Evolutionary conservation across 192 early-diverging fungal genomes (phyloP).

Genomic region (Rhizophagus prolifer): DNA sequence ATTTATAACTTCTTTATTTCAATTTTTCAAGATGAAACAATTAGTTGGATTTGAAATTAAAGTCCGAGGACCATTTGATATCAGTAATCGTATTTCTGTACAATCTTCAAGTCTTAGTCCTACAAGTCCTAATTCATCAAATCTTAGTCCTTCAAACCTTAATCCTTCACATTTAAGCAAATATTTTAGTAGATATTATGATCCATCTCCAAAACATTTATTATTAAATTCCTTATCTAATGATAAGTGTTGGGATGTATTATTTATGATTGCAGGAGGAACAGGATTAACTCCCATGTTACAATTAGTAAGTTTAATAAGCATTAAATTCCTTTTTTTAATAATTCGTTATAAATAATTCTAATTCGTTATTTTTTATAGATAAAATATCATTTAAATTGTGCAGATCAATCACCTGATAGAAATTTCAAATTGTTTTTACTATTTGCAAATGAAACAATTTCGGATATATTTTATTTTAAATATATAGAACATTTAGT

Average conservation of each 20-base stretch:
- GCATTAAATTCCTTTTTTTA: not conserved
- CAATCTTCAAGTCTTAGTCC: not conserved
- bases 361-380: not conserved
- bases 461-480: not conserved
- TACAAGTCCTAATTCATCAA: not conserved
- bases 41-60: conserved; percentile 26
- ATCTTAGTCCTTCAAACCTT: not conserved
- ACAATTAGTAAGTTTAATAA: conserved; percentile 4
- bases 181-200: too few species aligned
- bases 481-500: not conserved
- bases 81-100: not conserved
- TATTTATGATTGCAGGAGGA: conserved; percentile 29
- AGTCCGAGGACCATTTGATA: conserved; percentile 27
- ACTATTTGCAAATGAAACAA: not conserved
- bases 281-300: conserved; percentile 27
- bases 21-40: conserved; percentile 17
- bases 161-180: not conserved
- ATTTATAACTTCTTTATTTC: too few species aligned
- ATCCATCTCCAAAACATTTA: not conserved
- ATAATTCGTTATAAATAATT: not conserved
- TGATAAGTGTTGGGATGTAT: conserved; percentile 26
- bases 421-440: not conserved
- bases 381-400: not conserved
- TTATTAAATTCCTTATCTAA: conserved; percentile 11
- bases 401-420: not conserved